Conservation (phyloP, 192 early-diverging fungal genomes). For the Endogone sp. region DNA sequence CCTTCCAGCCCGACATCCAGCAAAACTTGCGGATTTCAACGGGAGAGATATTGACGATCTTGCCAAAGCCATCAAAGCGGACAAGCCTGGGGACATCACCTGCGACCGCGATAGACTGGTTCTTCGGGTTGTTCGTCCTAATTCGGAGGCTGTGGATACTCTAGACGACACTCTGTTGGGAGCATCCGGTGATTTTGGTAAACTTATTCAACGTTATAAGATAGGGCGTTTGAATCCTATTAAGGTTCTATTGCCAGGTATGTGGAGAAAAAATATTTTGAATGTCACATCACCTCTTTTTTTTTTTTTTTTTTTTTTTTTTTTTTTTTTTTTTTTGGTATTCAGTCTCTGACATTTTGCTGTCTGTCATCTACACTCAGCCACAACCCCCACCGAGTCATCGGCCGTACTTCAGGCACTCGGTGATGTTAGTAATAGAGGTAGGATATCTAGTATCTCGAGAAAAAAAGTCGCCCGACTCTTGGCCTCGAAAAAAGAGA, state of each 20-base stretch:
- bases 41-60: not conserved
- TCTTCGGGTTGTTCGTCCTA: not conserved
- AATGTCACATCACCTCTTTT: not conserved
- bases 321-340: not conserved
- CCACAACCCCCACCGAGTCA: not conserved
- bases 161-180: not conserved
- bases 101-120: not conserved
- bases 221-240: not conserved
- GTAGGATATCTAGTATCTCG: not conserved
- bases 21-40: not conserved
- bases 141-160: not conserved
- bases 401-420: not conserved
- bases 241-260: not conserved
- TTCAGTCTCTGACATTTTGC: not conserved
- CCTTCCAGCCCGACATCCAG: not conserved
- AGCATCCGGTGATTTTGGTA: not conserved
- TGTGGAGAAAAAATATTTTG: not conserved
- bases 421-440: not conserved
- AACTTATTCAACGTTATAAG: not conserved
- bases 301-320: not conserved
- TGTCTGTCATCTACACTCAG: not conserved
- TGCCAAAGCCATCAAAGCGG: not conserved
- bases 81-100: not conserved
- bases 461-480: not conserved
- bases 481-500: not conserved